Base-by-base conservation (phyloP, 805 yeast genomes). In the Cyberlindnera sargentensis region DNA sequence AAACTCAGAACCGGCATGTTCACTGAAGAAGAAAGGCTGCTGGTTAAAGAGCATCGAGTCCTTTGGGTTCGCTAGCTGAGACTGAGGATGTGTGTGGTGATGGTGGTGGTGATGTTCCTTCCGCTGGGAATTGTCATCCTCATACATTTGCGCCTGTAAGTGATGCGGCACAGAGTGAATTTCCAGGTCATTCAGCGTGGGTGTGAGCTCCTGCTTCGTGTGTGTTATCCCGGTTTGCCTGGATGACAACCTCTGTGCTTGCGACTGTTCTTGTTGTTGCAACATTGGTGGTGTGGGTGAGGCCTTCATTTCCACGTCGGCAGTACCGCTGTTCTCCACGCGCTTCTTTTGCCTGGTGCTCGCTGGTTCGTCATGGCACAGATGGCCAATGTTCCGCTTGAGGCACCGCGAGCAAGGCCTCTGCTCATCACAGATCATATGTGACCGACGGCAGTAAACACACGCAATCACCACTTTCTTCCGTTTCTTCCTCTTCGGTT, bases 1-100 rank as follows among this genome's bases (percentile, higher is more conserved):
- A 58, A 90, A 89, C 64, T 90, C 97, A 23, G 93, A 82, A 2
- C 95, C 95, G 0, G 93, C 95, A 59, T 89, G 95, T 55, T 89
- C 96, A 0, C 95, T 84, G 49, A 79, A 83, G 65, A 89, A 89
- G 45, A 84, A 77, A 0, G 95, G 93, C 49, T 80, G 85, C 25
- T 80, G 86, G 34, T 55, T 55, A 34, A 51, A 48, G 36, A 56
- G 44, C 27, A 52, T 34, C 1, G 57, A 10, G 39, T 39, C 39
- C 39, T 42, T 47, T 38, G 27, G 28, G 34, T 44, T 28, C 39
- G 40, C 28, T 34, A 25, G 23, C 40, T 44, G 31, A 28, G 34
- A 15, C 37, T 43, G 48, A 10, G 28, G 43, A 26, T 43, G 43
- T 9, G 32, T 31, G 28, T 43, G 33, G 24, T 4, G 42, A 5